phyloP scores from a whole-genome alignment of 176 grass and related monocot genomes.

The Aegilops speltoides region DNA sequence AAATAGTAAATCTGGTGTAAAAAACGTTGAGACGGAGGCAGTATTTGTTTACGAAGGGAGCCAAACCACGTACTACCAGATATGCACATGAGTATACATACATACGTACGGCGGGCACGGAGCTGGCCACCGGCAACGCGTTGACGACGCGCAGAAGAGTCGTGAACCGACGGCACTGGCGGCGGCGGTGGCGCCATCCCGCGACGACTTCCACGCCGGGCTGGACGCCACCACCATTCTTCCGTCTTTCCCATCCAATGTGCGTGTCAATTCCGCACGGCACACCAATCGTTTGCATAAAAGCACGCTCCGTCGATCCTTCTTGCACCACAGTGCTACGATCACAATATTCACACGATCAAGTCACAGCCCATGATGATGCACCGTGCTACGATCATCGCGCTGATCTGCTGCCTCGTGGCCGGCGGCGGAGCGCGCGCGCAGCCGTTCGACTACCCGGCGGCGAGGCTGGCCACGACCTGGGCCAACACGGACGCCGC shows the following conservation, averaged over 20 bases:
- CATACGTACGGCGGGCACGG: no score
- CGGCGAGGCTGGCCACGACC: background rate
- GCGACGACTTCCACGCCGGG: background rate
- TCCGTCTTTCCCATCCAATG: no score
- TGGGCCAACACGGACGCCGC: slow-evolving; percentile 41
- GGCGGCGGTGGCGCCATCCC: background rate
- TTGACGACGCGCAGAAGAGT: background rate
- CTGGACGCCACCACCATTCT: no score
- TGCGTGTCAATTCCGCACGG: no score
- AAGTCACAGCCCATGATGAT: background rate
- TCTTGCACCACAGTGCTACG: no score
- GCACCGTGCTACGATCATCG: background rate
- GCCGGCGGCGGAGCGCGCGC: background rate
- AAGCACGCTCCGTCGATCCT: no score
- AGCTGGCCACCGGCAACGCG: background rate
- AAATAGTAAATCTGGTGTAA: no score
- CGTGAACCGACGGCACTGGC: background rate
- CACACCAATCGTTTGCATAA: no score
- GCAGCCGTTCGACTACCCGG: slow-evolving; percentile 41
- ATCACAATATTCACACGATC: background rate
- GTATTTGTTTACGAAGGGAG: no score
- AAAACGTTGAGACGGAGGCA: no score
- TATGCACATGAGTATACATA: no score
- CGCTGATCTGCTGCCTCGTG: background rate
- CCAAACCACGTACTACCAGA: no score